Evolutionary conservation across 106 monocot species (phyloP), one percentile per base, ranked within the genome.

Genomic region (Dactylorhiza incarnata): DNA sequence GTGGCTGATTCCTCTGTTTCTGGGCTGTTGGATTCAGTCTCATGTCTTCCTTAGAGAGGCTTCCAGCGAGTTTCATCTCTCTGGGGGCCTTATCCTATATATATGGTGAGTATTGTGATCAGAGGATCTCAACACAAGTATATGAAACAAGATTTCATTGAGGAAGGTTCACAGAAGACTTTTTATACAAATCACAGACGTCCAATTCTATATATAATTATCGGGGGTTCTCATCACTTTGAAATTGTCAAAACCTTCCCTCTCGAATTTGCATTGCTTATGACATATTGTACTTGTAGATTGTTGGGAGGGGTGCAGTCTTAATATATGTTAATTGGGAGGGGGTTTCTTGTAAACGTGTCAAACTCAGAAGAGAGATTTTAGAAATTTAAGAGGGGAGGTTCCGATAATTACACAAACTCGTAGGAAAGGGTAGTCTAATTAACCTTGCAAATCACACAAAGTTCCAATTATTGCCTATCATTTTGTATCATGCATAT

Each of bases 61-160:
- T 59, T 59, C 20, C 58, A 8, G 58, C 6, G 22, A 1, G 11
- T 66, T 9, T 66, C 66, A 13, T 73, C 68, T 92, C 92, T 43
- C 76, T 73, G 13, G 44, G 47, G 62, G 19, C 71, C 74, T 83
- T 89, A 53, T 84, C 87, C 93, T 96, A 84, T 25, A 75, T 46
- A 61, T 14, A 61, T 14, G 29, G 66, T 37, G 11, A 24, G 14
- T 37, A 37, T 3, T 3, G 5, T 37, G 14, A 37, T 66, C 66
- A 66, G 25, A 4, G 37, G 66, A 20, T 66, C 37, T 52, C 52
- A 9, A 66, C 12, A 20, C 1, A 22, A 59, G 19, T 15, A 56
- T 20, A 59, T 7, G 7, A 59, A 56, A 9, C 1, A 59, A 59
- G 58, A 22, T 59, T 9, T 59, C 7, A 58, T 22, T 22, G 11